Percentiles rank a stretch among this genome's conserved stretches.
phyloP scores from a whole-genome alignment of 2,329 filamentous ascomycete species.

The Fusarium zealandicum region DNA sequence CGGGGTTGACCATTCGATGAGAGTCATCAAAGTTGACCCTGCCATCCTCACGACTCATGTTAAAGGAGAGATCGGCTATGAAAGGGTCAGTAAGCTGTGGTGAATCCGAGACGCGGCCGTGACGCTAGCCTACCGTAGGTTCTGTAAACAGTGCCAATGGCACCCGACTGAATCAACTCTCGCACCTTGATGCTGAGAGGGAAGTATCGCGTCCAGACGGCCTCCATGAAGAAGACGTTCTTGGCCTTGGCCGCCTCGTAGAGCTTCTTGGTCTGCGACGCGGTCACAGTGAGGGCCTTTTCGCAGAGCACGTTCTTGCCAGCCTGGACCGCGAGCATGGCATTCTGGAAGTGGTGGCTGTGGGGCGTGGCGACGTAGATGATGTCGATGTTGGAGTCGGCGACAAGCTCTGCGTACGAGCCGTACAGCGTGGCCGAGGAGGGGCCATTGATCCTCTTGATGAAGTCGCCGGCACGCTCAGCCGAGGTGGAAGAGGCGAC shows the following conservation, averaged over 20 bases:
- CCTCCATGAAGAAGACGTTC: conserved; percentile 81
- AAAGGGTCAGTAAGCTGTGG: conserved; percentile 12
- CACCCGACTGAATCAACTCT: conserved; percentile 64
- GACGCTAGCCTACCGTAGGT: conserved; percentile 54
- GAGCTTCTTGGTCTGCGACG: conserved; percentile 75
- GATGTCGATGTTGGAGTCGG: conserved; percentile 80
- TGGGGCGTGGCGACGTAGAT: conserved; percentile 91
- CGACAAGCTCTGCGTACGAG: conserved; percentile 81
- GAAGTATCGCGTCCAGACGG: conserved; percentile 90
- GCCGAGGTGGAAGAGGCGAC: conserved; percentile 80
- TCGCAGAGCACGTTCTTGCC: conserved; percentile 92
- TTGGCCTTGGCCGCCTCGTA: conserved; percentile 75
- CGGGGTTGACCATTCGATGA: conserved; percentile 81
- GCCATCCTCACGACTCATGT: conserved; percentile 63
- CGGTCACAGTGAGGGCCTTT: conserved; percentile 88
- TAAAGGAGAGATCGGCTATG: conserved; percentile 67
- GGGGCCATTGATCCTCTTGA: conserved; percentile 74
- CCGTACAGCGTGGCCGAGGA: conserved; percentile 75
- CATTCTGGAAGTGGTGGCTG: conserved; percentile 92
- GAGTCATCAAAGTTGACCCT: conserved; percentile 64
- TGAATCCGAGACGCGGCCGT: neutral
- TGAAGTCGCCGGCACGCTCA: conserved; percentile 74
- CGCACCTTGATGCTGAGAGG: conserved; percentile 79
- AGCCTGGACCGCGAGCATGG: conserved; percentile 81
- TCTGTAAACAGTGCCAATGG: conserved; percentile 68